These are phyloP conservation scores for Elaeagnus macrophylla DNA, from an alignment of 306 rosid species.

Conservation along the genomic window DNA sequence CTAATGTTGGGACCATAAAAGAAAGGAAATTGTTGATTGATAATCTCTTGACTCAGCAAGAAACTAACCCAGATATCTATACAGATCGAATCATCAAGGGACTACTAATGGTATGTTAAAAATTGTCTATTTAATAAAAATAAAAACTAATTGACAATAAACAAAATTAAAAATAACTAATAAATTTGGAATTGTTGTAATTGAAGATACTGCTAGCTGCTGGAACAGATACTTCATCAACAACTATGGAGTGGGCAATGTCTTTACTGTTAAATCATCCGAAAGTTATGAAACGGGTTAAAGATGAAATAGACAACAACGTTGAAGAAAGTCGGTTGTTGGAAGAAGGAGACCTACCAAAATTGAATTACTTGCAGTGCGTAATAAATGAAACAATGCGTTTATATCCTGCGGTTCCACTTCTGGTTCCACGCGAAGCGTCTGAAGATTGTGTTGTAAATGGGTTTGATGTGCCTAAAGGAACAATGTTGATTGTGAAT, in stretches of 20 bases:
- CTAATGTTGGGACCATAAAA: background rate
- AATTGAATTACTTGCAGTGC: slow-evolving; percentile 25
- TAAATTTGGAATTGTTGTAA: no score
- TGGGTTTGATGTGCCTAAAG: slow-evolving; percentile 11
- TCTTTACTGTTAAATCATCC: slow-evolving; percentile 42
- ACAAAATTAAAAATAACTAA: no score
- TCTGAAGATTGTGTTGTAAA: slow-evolving; percentile 10
- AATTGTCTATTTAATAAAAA: no score
- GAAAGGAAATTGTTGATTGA: background rate
- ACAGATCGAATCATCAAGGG: slow-evolving; percentile 23
- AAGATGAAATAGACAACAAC: slow-evolving; percentile 14
- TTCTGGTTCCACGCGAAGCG: slow-evolving; percentile 20
- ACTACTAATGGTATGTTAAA: slow-evolving; percentile 11
- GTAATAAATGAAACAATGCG: slow-evolving; percentile 20
- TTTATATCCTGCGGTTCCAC: slow-evolving; percentile 21
- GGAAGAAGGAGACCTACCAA: slow-evolving; percentile 20
- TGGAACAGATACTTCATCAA: slow-evolving; percentile 35
- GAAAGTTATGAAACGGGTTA: slow-evolving; percentile 16
- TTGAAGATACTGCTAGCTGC: slow-evolving; percentile 20
- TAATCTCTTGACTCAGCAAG: slow-evolving; percentile 14
- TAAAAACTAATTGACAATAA: no score
- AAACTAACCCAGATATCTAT: slow-evolving; percentile 11
- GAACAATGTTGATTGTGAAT: slow-evolving; percentile 20
- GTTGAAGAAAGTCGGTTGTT: slow-evolving; percentile 17
- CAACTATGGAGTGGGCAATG: slow-evolving; percentile 40